These are phyloP conservation scores for Rhizophora apiculata DNA, from an alignment of 345 rosid genomes.

Conservation along the genomic window DNA sequence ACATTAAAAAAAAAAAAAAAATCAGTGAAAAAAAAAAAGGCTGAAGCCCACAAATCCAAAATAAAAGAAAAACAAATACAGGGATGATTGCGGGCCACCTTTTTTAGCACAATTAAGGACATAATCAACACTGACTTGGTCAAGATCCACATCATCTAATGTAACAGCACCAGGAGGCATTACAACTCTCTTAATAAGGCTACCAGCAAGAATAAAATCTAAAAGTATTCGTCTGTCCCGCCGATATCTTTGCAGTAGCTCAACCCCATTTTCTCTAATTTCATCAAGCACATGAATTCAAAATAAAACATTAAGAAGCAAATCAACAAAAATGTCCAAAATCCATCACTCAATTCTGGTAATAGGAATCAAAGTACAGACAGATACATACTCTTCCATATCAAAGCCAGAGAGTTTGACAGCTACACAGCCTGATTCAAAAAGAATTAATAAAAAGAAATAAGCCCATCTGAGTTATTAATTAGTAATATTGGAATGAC, in stretches of 20 bases:
- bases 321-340: background rate
- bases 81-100: constrained; percentile 37
- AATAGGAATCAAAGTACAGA: background rate
- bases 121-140: constrained; percentile 96
- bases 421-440: too few species aligned
- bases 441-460: too few species aligned
- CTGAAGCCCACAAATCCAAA: background rate
- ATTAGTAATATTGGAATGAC: too few species aligned
- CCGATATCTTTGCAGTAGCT: constrained; percentile 80
- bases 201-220: constrained; percentile 80
- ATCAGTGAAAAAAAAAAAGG: background rate
- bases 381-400: constrained; percentile 27
- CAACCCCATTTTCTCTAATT: constrained; percentile 66
- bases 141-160: constrained; percentile 93
- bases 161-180: constrained; percentile 99
- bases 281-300: background rate
- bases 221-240: constrained; percentile 81
- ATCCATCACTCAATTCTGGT: background rate
- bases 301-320: background rate
- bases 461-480: too few species aligned
- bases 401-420: background rate
- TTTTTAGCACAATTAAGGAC: constrained; percentile 83
- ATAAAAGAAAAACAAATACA: constrained; percentile 15
- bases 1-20: background rate
- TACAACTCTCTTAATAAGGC: constrained; percentile 82